Percentiles rank a stretch among this genome's conserved stretches.
Evolutionary conservation across 352 stramenopile genomes (phyloP).

Genomic region (Pythium phragmitis): DNA sequence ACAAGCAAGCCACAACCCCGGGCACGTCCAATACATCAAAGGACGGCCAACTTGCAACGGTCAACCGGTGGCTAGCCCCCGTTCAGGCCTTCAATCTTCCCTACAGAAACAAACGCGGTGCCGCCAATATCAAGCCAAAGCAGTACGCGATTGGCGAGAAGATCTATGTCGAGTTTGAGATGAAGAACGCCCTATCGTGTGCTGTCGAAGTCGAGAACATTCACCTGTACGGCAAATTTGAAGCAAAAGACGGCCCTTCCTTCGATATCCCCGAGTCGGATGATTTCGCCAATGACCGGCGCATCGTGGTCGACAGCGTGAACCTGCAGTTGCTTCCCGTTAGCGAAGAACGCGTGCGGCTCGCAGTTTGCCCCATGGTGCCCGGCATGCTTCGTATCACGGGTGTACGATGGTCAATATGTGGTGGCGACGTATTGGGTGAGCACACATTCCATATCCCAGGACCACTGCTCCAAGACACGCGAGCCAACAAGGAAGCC

Average conservation of each 20-base stretch:
- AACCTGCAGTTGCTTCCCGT: constrained; percentile 74
- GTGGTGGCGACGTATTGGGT: constrained; percentile 72
- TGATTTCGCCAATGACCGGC: constrained; percentile 22
- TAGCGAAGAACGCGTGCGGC: constrained; percentile 70
- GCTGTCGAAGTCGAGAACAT: constrained; percentile 81
- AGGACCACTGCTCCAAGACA: constrained; percentile 79
- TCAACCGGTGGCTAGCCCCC: constrained; percentile 47
- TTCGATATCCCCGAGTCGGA: constrained; percentile 52
- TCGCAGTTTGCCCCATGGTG: constrained; percentile 60
- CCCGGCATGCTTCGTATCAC: constrained; percentile 60
- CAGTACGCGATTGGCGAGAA: constrained; percentile 72
- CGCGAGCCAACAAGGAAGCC: constrained; percentile 65
- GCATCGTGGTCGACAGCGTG: constrained; percentile 63
- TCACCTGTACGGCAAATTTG: constrained; percentile 79
- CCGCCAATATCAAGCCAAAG: constrained; percentile 35
- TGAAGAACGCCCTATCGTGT: constrained; percentile 85
- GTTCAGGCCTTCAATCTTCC: constrained; percentile 48
- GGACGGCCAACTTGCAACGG: constrained; percentile 1
- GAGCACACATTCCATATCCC: constrained; percentile 83
- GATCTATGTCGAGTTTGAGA: constrained; percentile 87
- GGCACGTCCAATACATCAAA: constrained; percentile 1
- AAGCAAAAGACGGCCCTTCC: constrained; percentile 16
- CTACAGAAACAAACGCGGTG: constrained; percentile 56
- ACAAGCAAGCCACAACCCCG: constrained; percentile 44
- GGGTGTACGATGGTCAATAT: constrained; percentile 84